Evolutionary conservation across 352 stramenopile species (phyloP), one percentile per base, ranked within the genome.

Genomic region (Pythium inflatum): DNA sequence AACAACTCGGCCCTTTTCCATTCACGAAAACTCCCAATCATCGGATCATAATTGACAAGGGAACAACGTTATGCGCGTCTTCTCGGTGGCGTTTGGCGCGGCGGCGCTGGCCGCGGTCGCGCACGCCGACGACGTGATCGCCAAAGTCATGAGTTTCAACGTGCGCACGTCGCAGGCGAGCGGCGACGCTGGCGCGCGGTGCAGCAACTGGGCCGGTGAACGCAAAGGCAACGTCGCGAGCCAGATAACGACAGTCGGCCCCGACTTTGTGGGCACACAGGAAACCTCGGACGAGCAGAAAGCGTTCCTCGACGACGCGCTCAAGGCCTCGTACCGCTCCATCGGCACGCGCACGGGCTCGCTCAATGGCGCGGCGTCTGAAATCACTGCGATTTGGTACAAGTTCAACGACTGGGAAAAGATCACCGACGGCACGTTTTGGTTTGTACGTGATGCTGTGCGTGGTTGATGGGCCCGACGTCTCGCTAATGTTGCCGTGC

Each of bases 221-320:
- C 87, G 87, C 58, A 87, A 90, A 45, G 75, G 78, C 31, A 88
- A 89, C 70, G 80, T 90, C 22, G 46, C 87, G 13, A 73, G 57
- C 31, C 80, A 91, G 58, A 85, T 94, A 67, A 78, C 78, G 9
- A 79, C 50, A 0, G 66, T 89, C 0, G 65, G 46, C 2, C 78
- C 87, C 43, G 87, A 94, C 70, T 93, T 94, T 68, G 71, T 94
- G 7, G 87, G 87, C 33, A 93, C 85, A 16, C 87, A 94, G 67
- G 87, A 94, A 65, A 94, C 87, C n/a, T 86, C 83, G 30, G 81
- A 91, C 38, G 81, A 80, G 12, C 87, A 94, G 60, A 85, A 82
- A 27, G 50, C 50, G 27, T 90, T 86, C 63, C 66, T 94, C 40
- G 82, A 94, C 69, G 64, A 74, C 2, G 50, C 76, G 51, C 73